Evolutionary conservation across 2,329 filamentous ascomycete species (phyloP).

Genomic region (Aspergillus udagawae): DNA sequence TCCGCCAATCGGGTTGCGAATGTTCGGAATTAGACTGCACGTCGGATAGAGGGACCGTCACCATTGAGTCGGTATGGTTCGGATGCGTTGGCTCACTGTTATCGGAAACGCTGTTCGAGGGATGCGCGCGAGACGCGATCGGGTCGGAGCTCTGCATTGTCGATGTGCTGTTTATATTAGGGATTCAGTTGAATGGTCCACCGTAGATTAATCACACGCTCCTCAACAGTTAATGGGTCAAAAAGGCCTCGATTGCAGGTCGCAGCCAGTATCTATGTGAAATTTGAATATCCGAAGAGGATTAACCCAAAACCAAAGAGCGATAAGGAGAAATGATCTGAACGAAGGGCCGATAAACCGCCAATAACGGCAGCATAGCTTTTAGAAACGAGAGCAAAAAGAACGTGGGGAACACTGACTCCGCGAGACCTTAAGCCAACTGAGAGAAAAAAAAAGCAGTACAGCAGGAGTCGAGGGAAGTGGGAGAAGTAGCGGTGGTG

Average conservation of each 20-base stretch:
- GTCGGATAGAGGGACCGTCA: conserved; percentile 71
- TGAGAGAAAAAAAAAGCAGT: neutral
- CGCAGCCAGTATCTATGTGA: neutral
- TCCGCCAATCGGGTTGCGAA: conserved; percentile 46
- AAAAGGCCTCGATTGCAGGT: neutral
- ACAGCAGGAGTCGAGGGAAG: neutral
- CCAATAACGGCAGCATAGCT: conserved; percentile 16
- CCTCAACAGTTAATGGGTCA: conserved; percentile 1
- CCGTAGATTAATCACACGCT: conserved; percentile 7
- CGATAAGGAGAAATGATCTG: conserved; percentile 11
- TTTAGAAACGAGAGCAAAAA: neutral
- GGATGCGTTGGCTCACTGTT: conserved; percentile 8
- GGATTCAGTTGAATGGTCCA: neutral
- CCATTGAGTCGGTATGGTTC: conserved; percentile 63
- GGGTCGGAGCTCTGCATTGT: conserved; percentile 24
- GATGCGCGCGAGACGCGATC: conserved; percentile 17
- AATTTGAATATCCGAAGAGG: conserved; percentile 4
- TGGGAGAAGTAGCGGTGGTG: neutral
- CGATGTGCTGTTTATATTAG: neutral
- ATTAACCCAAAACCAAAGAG: conserved; percentile 6
- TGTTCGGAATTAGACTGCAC: conserved; percentile 45
- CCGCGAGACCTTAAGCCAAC: neutral
- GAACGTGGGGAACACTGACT: neutral
- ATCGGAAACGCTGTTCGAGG: conserved; percentile 3
- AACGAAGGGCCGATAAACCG: conserved; percentile 7